phyloP scores from a whole-genome alignment of 306 rosid genomes.

The Cucurbita moschata region DNA sequence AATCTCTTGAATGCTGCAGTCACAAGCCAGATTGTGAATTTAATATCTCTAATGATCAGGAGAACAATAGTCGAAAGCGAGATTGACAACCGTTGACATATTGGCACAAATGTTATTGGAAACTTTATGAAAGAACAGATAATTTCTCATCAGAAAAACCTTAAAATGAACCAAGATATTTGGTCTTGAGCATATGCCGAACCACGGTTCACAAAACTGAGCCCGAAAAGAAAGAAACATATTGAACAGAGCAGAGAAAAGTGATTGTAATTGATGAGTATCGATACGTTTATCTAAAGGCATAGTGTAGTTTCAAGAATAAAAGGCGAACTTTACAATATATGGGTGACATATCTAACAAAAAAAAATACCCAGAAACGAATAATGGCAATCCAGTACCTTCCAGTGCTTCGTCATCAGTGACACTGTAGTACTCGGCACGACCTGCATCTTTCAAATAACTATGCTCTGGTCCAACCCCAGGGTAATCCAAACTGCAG shows the following conservation, averaged over 20 bases:
- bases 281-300: neutral
- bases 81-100: neutral
- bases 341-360: neutral
- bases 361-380: neutral
- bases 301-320: neutral
- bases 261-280: neutral
- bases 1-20: constrained; percentile 69
- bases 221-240: neutral
- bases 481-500: constrained; percentile 93
- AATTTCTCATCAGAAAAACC: neutral
- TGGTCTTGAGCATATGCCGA: neutral
- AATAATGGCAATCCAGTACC: constrained; percentile 24
- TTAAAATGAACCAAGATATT: neutral
- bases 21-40: constrained; percentile 2
- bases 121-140: neutral
- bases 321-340: neutral
- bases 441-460: constrained; percentile 75
- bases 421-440: constrained; percentile 68
- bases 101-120: neutral
- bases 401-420: constrained; percentile 88
- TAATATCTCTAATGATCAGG: neutral
- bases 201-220: neutral
- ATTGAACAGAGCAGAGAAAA: neutral
- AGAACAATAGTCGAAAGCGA: neutral
- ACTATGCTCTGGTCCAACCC: constrained; percentile 98